Conservation (phyloP, 352 stramenopile species). For the Globisporangium irregulare region DNA sequence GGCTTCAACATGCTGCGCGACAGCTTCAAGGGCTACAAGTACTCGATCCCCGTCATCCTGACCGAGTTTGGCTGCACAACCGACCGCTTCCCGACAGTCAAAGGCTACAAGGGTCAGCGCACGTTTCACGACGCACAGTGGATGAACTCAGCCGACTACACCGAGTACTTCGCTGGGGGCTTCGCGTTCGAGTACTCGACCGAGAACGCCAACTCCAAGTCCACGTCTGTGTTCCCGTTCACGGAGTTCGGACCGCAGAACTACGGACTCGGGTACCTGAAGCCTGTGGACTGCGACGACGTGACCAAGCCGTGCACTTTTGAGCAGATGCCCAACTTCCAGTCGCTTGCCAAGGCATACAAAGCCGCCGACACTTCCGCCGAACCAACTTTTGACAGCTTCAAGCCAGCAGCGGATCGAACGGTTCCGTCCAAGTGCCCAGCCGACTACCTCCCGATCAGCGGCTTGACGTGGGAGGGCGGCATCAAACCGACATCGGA, state of each 20-base stretch:
- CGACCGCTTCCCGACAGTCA: constrained; percentile 39
- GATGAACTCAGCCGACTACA: constrained; percentile 49
- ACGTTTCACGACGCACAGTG: constrained; percentile 69
- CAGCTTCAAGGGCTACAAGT: constrained; percentile 61
- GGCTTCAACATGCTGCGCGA: constrained; percentile 62
- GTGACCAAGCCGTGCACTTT: constrained; percentile 43
- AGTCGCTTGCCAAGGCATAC: constrained; percentile 48
- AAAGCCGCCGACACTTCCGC: constrained; percentile 17
- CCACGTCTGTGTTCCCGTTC: constrained; percentile 60
- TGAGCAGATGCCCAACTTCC: constrained; percentile 62
- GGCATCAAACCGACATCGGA: constrained; percentile 8
- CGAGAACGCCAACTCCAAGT: constrained; percentile 68
- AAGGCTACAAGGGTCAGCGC: constrained; percentile 71
- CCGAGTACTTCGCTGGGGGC: constrained; percentile 58
- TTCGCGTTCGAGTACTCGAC: constrained; percentile 82
- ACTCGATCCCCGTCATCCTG: constrained; percentile 47
- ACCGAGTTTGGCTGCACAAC: constrained; percentile 66
- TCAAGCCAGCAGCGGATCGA: constrained; percentile 20
- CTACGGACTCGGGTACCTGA: constrained; percentile 77
- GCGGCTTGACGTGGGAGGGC: constrained; percentile 28
- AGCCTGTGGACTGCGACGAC: constrained; percentile 61
- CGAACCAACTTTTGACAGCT: constrained; percentile 32
- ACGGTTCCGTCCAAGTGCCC: constrained; percentile 18
- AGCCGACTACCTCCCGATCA: constrained; percentile 22
- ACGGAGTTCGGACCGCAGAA: constrained; percentile 58